These are phyloP conservation scores for Xylaria scruposa DNA, from an alignment of 495 filamentous ascomycete genomes.

Conservation along the genomic window DNA sequence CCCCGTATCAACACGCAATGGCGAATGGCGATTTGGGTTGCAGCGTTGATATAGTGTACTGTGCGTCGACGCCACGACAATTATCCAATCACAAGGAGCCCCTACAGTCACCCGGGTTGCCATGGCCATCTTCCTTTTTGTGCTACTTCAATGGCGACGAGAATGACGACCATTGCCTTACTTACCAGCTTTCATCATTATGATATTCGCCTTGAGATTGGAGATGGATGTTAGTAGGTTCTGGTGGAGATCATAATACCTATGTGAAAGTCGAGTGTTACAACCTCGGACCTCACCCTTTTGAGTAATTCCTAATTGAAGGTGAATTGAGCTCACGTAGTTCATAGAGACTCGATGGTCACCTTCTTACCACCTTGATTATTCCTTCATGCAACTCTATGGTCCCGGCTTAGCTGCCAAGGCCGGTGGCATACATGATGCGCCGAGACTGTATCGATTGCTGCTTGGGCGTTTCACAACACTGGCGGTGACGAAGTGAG, in stretches of 20 bases:
- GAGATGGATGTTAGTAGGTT: not conserved
- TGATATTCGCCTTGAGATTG: not conserved
- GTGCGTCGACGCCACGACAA: conserved; percentile 4
- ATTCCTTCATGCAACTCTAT: not conserved
- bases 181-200: not conserved
- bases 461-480: conserved; percentile 28
- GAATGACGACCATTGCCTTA: not conserved
- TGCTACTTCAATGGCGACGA: not conserved
- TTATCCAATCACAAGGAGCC: not conserved
- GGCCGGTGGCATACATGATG: conserved; percentile 29
- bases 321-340: not conserved
- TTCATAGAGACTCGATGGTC: not conserved
- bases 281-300: not conserved
- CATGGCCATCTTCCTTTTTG: not conserved
- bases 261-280: not conserved
- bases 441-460: conserved; percentile 27
- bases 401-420: conserved; percentile 29
- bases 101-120: not conserved
- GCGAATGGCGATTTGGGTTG: not conserved
- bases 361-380: conserved; percentile 5
- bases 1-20: conserved; percentile 3
- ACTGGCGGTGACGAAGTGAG: conserved; percentile 27
- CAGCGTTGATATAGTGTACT: not conserved
- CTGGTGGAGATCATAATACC: not conserved
- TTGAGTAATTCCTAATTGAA: not conserved